Evolutionary conservation across 2,329 filamentous ascomycete species (phyloP), one percentile per base, ranked within the genome.

Genomic region (Aspergillus niger): DNA sequence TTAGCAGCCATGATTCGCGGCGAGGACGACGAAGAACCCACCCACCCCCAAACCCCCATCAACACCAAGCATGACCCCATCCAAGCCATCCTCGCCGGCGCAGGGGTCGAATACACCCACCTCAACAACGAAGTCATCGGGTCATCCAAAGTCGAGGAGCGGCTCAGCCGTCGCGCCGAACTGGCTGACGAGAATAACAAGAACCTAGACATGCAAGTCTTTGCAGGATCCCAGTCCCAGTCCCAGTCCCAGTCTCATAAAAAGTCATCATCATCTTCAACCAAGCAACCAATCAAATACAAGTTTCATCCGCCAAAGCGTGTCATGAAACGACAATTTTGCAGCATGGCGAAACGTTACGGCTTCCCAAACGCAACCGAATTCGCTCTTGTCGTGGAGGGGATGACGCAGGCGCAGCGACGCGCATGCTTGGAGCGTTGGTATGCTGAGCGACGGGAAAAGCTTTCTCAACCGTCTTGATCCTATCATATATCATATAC

Each of bases 91-190:
- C 85, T 99, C 1, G 87, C 91, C 2, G 87, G 89, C 7, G 92
- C 91, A 0, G 95, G 95, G 2, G 93, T 99, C 0, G 89, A 95
- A 70, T 99, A 99, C 74, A 96, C 92, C 0, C 95, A 99, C 72
- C 91, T 98, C 68, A 99, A 99, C 73, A 92, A 91, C 1, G 93
- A 99, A 76, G 93, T 99, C 13, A 86, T 99, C 59, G 95, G 95
- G 10, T 89, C 91, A 0, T 95, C 90, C n/a, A 91, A 90, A 67
- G 85, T 97, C n/a, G 95, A 99, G 77, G 89, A 91, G 64, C 86
- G 89, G 59, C 85, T 99, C 5, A 93, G 90, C 49, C 88, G 88
- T 20, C 87, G 86, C 44, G 95, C 94, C 4, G 87, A 89, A 70
- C 74, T 77, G 39, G 72, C 73, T 8, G 69, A 68, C 17, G 69